Percentiles rank a stretch among this genome's conserved stretches.
These are phyloP conservation scores for Colletotrichum sp. DNA, from an alignment of 2,329 filamentous ascomycete genomes.

Conservation along the genomic window DNA sequence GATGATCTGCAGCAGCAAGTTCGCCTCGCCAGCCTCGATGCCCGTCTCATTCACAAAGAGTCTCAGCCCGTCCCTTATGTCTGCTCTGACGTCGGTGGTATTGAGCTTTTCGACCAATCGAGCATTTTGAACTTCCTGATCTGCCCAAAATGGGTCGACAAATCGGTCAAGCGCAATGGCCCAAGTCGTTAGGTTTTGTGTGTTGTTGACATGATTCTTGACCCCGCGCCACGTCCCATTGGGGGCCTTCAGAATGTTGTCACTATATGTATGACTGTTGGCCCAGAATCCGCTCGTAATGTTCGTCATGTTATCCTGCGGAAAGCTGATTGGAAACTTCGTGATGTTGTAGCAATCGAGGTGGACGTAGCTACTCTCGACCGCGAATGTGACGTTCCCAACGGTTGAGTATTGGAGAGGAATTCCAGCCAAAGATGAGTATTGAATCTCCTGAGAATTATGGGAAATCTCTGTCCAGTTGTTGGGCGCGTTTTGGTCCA, in stretches of 20 bases:
- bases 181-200: neutral
- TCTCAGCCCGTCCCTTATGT: neutral
- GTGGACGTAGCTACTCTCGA: constrained; percentile 6
- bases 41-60: neutral
- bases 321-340: neutral
- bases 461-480: neutral
- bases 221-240: neutral
- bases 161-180: neutral
- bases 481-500: neutral
- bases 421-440: neutral
- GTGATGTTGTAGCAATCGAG: neutral
- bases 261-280: neutral
- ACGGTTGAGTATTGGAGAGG: neutral
- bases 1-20: neutral
- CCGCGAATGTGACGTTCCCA: neutral
- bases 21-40: neutral
- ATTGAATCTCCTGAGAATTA: neutral
- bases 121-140: neutral
- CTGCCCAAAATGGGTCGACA: neutral
- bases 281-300: neutral
- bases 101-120: neutral
- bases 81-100: neutral
- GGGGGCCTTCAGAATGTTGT: neutral
- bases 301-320: neutral
- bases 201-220: neutral